phyloP scores from a whole-genome alignment of 139 green algal species.

The Pedinophyceae sp. region DNA sequence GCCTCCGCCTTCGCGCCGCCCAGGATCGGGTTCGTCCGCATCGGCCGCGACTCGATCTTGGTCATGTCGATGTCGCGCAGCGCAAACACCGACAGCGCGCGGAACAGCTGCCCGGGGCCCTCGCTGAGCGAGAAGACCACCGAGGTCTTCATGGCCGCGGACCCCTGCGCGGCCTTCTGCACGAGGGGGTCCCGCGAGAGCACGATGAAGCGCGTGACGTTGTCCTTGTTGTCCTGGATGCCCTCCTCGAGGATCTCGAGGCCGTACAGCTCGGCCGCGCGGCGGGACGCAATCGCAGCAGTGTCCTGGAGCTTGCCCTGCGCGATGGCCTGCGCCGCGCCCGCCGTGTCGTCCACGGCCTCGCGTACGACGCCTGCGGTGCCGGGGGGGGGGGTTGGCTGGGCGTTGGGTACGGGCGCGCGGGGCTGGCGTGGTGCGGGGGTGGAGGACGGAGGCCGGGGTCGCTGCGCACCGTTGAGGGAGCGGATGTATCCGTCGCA shows the following conservation, averaged over 20 bases:
- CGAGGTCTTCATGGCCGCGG: slow-evolving; percentile 69
- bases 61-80: slow-evolving; percentile 92
- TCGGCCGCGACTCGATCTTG: slow-evolving; percentile 86
- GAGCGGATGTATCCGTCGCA: slow-evolving; percentile 51
- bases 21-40: slow-evolving; percentile 53
- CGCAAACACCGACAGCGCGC: slow-evolving; percentile 87
- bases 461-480: slow-evolving; percentile 27
- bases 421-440: too few species aligned
- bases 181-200: slow-evolving; percentile 77
- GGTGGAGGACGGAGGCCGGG: too few species aligned
- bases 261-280: slow-evolving; percentile 53
- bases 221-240: slow-evolving; percentile 81
- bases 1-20: too few species aligned
- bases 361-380: slow-evolving; percentile 41
- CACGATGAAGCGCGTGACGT: slow-evolving; percentile 89
- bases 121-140: slow-evolving; percentile 72
- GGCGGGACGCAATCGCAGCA: slow-evolving; percentile 43
- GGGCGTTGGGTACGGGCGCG: too few species aligned
- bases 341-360: slow-evolving; percentile 84
- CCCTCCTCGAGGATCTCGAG: slow-evolving; percentile 49
- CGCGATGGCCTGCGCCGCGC: slow-evolving; percentile 53
- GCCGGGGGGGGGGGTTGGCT: too few species aligned
- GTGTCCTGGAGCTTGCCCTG: slow-evolving; percentile 12
- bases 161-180: too few species aligned
- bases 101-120: slow-evolving; percentile 87